Evolutionary conservation across 2,329 filamentous ascomycete species (phyloP).

Genomic region (Chalaropsis thielavioides): DNA sequence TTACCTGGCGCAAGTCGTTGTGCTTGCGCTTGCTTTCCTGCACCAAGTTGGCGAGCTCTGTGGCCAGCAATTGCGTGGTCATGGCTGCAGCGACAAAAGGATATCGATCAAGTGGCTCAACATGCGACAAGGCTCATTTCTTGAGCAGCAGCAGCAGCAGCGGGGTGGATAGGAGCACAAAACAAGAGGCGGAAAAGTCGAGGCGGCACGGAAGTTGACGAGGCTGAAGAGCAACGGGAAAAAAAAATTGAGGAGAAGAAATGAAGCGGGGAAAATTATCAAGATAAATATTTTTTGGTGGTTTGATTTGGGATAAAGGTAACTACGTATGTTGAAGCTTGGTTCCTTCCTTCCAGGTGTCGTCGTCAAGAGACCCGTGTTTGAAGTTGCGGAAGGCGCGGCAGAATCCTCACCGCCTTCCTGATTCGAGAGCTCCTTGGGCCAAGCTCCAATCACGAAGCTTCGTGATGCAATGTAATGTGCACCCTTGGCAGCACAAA

Average conservation of each 20-base stretch:
- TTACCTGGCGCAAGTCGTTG: slow-evolving; percentile 69
- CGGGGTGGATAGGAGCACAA: neutral
- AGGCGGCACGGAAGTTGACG: neutral
- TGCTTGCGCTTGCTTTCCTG: slow-evolving; percentile 95
- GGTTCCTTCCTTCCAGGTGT: neutral
- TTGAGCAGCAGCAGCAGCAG: neutral
- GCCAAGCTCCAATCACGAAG: neutral
- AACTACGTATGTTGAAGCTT: slow-evolving; percentile 5
- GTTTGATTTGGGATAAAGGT: neutral
- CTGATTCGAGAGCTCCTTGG: neutral
- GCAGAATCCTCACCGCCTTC: slow-evolving; percentile 16
- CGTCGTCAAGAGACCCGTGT: neutral
- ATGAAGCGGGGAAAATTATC: neutral
- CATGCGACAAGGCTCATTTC: slow-evolving; percentile 6
- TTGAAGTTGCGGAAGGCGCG: neutral
- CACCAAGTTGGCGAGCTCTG: slow-evolving; percentile 78
- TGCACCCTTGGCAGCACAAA: neutral
- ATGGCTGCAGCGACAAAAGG: slow-evolving; percentile 32
- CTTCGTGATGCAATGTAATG: neutral
- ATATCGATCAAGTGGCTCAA: slow-evolving; percentile 1
- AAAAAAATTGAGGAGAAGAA: neutral
- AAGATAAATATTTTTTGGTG: neutral
- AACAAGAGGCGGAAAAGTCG: neutral
- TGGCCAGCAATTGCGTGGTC: slow-evolving; percentile 79
- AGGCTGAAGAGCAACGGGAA: neutral